Evolutionary conservation across 2,329 filamentous ascomycete species (phyloP), one percentile per base, ranked within the genome.

Genomic region (Trichoderma brevicompactum): DNA sequence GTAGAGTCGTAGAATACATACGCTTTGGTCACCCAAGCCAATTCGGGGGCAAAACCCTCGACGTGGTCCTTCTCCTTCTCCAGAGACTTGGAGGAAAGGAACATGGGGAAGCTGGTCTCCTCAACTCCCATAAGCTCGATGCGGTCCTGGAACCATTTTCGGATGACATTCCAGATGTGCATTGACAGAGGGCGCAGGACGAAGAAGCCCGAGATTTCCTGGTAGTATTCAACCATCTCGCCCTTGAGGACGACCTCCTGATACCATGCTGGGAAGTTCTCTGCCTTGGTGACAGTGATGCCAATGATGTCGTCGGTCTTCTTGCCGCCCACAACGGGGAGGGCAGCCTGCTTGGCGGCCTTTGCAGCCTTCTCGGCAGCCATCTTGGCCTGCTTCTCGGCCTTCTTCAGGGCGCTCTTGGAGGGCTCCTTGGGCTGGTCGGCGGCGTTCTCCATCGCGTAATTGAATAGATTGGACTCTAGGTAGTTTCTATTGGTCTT

Each of bases 201-300:
- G 79, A 97, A 98, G 82, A 96, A 97, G 55, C 94, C 92, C n/a
- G 94, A 92, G 68, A 98, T 94, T 80, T 97, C 91, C 75, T 79
- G 82, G 77, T 97, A 98, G 86, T 97, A 99, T 75, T 97, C 94
- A 73, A 98, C 89, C 90, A 99, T 92, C 77, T 97, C 92, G 72
- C 92, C 92, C 86, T 99, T 99, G 75, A 94, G 89, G 65, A 99
- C 90, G 67, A 98, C 92, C 80, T 99, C 94, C 80, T 97, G 92
- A 80, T 99, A 99, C 95, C 95, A 99, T 79, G 89, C 88, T 58
- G 92, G 85, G 76, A 99, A 95, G 80, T 98, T 92, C 54, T 91
- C 89, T 55, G 89, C 83, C 80, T 97, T 98, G 69, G 86, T 85
- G 67, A 91, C 88, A 69, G 94, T 95, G 74, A 97, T 97, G 69